These are phyloP conservation scores for Maudiozyma humilis DNA, from an alignment of 1,139 yeast species.

Conservation along the genomic window DNA sequence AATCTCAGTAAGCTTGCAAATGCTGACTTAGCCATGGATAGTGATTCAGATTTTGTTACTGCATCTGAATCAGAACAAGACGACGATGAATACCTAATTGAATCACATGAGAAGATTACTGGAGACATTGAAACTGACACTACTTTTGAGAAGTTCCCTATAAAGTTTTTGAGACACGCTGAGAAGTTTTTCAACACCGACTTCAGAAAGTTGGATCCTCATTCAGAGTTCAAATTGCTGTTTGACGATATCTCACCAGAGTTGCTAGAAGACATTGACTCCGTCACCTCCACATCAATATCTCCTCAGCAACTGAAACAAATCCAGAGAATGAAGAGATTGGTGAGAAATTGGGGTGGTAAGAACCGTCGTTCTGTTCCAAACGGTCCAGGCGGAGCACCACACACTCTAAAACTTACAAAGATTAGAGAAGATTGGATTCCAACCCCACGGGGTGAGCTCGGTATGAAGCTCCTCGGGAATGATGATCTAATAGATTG, in stretches of 20 bases:
- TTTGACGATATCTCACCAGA: conserved; percentile 69
- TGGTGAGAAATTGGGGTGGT: conserved; percentile 79
- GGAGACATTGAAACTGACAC: conserved; percentile 33
- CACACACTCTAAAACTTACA: conserved; percentile 55
- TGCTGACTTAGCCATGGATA: conserved; percentile 10
- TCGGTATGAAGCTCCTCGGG: conserved; percentile 51
- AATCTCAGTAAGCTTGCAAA: conserved; percentile 9
- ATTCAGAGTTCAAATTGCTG: conserved; percentile 61
- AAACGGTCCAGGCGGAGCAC: conserved; percentile 52
- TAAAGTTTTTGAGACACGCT: conserved; percentile 30
- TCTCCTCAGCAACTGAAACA: conserved; percentile 62
- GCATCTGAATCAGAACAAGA: conserved; percentile 31
- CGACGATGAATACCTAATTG: conserved; percentile 31
- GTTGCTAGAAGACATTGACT: conserved; percentile 65
- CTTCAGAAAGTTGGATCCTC: conserved; percentile 62
- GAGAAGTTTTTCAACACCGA: conserved; percentile 38
- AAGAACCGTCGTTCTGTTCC: conserved; percentile 57
- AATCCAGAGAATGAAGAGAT: conserved; percentile 50
- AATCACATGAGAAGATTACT: conserved; percentile 26
- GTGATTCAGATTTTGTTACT: conserved; percentile 34
- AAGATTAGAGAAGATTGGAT: conserved; percentile 76
- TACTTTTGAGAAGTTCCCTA: conserved; percentile 13
- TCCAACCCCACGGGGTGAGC: conserved; percentile 58
- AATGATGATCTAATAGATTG: conserved; percentile 38
- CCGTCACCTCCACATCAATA: conserved; percentile 43